Percentiles rank a stretch among this genome's conserved stretches.
These are phyloP conservation scores for Neurospora hispaniola DNA, from an alignment of 495 filamentous ascomycete genomes.

Conservation along the genomic window DNA sequence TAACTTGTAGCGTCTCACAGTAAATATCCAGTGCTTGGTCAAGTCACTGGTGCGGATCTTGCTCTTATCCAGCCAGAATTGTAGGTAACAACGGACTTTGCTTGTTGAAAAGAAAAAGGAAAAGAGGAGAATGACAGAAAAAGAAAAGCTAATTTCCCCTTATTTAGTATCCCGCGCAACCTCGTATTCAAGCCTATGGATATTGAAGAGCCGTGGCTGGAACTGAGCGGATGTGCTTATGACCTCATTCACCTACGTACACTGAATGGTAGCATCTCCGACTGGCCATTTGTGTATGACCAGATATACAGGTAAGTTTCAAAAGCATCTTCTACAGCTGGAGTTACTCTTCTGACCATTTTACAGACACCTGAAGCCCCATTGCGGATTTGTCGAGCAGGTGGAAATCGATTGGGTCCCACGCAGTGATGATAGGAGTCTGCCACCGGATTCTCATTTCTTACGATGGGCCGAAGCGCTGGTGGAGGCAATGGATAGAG, in stretches of 20 bases:
- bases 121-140: not conserved
- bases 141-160: not conserved
- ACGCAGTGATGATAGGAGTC: constrained; percentile 58
- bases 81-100: constrained; percentile 26
- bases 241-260: constrained; percentile 81
- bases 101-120: not conserved
- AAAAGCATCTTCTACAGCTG: not conserved
- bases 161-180: constrained; percentile 55
- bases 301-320: constrained; percentile 51
- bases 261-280: constrained; percentile 67
- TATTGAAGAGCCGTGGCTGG: constrained; percentile 68
- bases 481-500: constrained; percentile 55
- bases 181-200: constrained; percentile 62
- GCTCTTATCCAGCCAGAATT: constrained; percentile 69
- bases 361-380: constrained; percentile 64
- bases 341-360: constrained; percentile 5
- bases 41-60: constrained; percentile 42
- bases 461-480: constrained; percentile 61
- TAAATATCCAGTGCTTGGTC: constrained; percentile 11
- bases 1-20: constrained; percentile 13
- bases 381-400: constrained; percentile 70
- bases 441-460: constrained; percentile 39
- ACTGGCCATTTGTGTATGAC: constrained; percentile 67
- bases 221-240: constrained; percentile 62
- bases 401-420: constrained; percentile 84